Evolutionary conservation across 2,329 filamentous ascomycete genomes (phyloP), one percentile per base, ranked within the genome.

Genomic region (Ascochyta fabae): DNA sequence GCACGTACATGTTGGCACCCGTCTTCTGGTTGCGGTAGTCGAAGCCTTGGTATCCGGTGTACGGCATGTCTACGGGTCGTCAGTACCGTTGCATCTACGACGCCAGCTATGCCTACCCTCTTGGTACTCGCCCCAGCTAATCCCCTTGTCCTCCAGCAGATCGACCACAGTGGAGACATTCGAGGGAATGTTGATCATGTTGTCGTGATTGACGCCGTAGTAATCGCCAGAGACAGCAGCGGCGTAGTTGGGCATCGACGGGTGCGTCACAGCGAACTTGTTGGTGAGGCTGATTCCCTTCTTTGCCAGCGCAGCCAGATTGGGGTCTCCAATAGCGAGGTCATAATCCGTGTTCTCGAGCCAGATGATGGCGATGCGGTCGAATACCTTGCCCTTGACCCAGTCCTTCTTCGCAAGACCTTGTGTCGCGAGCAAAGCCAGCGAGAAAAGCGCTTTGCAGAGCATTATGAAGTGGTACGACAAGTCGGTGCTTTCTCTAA

Each of bases 161-260:
- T 79, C 78, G 8, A 78, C 67, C 12, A 80, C 61, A 4, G 73
- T 75, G 22, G 67, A 69, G 5, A 80, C 69, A 41, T 79, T 79
- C 27, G 69, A 69, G 12, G 72, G 69, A 22, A 80, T 70, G 26
- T 71, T 66, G 56, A 81, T 82, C 72, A 91, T 85, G 65, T 84
- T 77, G 72, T 92, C 89, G 65, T 89, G 85, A 69, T 82, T 78
- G 75, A 91, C 86, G 61, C 89, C 89, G 63, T 90, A 91, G 74
- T 88, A 88, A 74, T 91, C 89, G 49, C 89, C 90, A 29, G 83
- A 84, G 41, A 88, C 83, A 1, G 84, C 73, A 3, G 89, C 86
- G 54, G 87, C 83, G 72, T 93, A 93, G 79, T 93, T 93, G 19
- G 89, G 89, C 79, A 92, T 83, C 0, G 85, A 88, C 1, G 89